A percentile compares a stretch with the other conserved stretches of the same genome.
phyloP scores from a whole-genome alignment of 148 eudicot species.

The Arbutus unedo region DNA sequence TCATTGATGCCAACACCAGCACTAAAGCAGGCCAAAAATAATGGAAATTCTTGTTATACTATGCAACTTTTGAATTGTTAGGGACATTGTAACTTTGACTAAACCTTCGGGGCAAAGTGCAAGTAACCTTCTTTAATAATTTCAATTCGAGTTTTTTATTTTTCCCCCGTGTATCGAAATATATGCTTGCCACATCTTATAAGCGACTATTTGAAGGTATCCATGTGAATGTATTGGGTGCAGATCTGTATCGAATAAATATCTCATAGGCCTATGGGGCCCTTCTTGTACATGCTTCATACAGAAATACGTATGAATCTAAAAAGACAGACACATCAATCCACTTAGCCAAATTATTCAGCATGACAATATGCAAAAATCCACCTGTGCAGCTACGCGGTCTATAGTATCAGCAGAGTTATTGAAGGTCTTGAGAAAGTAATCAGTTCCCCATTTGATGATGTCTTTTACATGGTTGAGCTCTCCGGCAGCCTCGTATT shows the following conservation, averaged over 20 bases:
- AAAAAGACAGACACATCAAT: not conserved
- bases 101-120: not conserved
- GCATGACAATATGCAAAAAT: not conserved
- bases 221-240: not conserved
- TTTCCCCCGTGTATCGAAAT: not conserved
- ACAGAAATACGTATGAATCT: not conserved
- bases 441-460: constrained; percentile 99
- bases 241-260: not conserved
- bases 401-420: constrained; percentile 71
- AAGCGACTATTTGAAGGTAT: too few relatives aligned
- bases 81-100: not conserved
- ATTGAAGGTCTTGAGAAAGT: constrained; percentile 88
- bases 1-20: not conserved
- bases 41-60: not conserved
- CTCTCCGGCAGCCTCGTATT: constrained; percentile 94
- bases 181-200: not conserved
- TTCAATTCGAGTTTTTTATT: not conserved
- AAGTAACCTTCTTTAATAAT: not conserved
- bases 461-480: constrained; percentile 75
- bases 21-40: not conserved
- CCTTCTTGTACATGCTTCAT: not conserved
- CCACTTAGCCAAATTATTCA: not conserved
- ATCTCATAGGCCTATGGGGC: not conserved
- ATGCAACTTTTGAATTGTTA: not conserved
- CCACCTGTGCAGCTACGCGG: constrained; percentile 66